Percentiles rank a stretch among this genome's conserved stretches.
phyloP scores from a whole-genome alignment of 495 filamentous ascomycete species.

The Penicillium cosmopolitanum region DNA sequence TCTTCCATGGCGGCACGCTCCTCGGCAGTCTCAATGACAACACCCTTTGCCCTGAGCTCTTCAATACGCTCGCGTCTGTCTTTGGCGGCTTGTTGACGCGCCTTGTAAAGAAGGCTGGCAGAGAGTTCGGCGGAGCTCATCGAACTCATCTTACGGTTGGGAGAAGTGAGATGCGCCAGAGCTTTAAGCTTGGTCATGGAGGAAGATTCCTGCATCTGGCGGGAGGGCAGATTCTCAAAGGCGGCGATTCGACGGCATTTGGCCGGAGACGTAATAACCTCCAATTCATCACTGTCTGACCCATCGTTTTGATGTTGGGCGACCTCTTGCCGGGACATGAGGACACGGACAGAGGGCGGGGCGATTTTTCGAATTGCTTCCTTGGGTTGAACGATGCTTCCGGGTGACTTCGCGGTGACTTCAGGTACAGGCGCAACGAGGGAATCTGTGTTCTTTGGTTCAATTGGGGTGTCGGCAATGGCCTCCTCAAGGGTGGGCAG shows the following conservation, averaged over 20 bases:
- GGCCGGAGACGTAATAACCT: constrained; percentile 55
- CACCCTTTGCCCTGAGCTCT: constrained; percentile 73
- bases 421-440: not conserved
- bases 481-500: constrained; percentile 28
- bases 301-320: constrained; percentile 49
- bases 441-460: constrained; percentile 4
- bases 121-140: constrained; percentile 75
- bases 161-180: constrained; percentile 75
- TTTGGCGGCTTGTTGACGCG: constrained; percentile 75
- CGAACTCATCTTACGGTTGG: constrained; percentile 52
- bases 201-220: constrained; percentile 60
- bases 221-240: constrained; percentile 69
- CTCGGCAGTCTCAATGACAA: constrained; percentile 83
- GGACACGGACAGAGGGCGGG: constrained; percentile 41
- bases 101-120: constrained; percentile 64
- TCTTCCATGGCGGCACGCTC: constrained; percentile 79
- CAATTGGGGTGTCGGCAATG: constrained; percentile 9
- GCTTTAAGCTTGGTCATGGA: constrained; percentile 69
- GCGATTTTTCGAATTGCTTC: constrained; percentile 23
- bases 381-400: not conserved
- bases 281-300: constrained; percentile 72
- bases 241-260: constrained; percentile 54
- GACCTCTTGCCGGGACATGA: constrained; percentile 42
- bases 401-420: not conserved
- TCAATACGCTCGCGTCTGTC: constrained; percentile 81